Evolutionary conservation across 1,284 basidiomycete genomes (phyloP).

Genomic region (Cerioporus squamosus): DNA sequence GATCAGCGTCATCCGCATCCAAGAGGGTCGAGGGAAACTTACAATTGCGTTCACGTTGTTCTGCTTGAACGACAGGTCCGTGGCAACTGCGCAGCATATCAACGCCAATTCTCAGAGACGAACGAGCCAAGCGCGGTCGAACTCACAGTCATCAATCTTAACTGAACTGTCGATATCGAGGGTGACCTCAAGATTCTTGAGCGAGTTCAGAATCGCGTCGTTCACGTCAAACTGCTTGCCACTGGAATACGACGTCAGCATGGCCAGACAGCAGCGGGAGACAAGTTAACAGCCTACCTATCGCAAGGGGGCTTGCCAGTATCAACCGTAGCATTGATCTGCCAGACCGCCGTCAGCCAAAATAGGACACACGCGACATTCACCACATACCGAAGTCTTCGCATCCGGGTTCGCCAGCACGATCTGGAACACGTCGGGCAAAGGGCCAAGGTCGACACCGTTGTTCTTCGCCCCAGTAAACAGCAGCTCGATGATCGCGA

Average conservation of each 20-base stretch:
- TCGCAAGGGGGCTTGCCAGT: conserved; percentile 54
- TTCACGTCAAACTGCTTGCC: conserved; percentile 66
- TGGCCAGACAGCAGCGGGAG: neutral
- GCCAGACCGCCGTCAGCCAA: neutral
- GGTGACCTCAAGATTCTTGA: conserved; percentile 44
- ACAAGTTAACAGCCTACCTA: conserved; percentile 42
- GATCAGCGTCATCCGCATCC: neutral
- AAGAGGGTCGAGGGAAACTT: conserved; percentile 22
- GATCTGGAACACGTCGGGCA: conserved; percentile 62
- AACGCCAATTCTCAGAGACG: neutral
- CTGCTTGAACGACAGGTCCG: conserved; percentile 68
- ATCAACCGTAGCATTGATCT: conserved; percentile 65
- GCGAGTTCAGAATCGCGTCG: conserved; percentile 61
- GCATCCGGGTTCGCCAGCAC: conserved; percentile 55
- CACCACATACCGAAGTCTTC: conserved; percentile 44
- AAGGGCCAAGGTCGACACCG: conserved; percentile 66
- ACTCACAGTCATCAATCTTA: conserved; percentile 65
- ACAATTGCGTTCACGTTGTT: conserved; percentile 62
- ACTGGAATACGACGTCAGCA: conserved; percentile 37
- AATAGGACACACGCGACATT: neutral
- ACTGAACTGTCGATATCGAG: conserved; percentile 46
- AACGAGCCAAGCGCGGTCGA: neutral
- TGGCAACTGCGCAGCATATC: conserved; percentile 44
- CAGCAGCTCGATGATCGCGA: conserved; percentile 66
- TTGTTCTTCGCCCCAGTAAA: conserved; percentile 56